These are phyloP conservation scores for Tagetes patula DNA, from an alignment of 129 eudicot genomes.

Conservation along the genomic window DNA sequence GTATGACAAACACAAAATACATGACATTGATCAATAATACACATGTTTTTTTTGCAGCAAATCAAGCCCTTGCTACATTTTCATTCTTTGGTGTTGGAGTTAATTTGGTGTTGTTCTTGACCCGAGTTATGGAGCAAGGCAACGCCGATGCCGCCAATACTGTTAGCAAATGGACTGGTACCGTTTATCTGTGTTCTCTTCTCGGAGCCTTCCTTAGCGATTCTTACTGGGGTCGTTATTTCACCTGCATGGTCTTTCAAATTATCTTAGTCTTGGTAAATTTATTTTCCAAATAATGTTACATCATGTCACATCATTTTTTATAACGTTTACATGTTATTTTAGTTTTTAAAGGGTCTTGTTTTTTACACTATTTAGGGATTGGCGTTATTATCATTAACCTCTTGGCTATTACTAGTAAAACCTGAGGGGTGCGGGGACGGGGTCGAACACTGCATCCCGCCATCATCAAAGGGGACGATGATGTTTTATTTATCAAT, in stretches of 20 bases:
- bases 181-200: conserved; percentile 79
- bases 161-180: conserved; percentile 95
- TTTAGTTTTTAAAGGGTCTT: no score
- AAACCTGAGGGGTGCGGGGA: conserved; percentile 79
- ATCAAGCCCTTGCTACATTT: conserved; percentile 87
- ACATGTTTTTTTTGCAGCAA: conserved; percentile 41
- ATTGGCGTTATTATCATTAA: conserved; percentile 49
- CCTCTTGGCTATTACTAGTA: conserved; percentile 71
- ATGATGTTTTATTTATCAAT: conserved; percentile 60
- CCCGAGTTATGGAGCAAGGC: conserved; percentile 75
- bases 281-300: no score
- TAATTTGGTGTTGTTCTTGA: conserved; percentile 80
- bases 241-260: conserved; percentile 80
- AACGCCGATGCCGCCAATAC: conserved; percentile 84
- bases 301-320: no score
- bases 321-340: no score
- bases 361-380: conserved; percentile 43
- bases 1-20: no score
- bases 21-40: no score
- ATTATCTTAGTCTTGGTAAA: conserved; percentile 60
- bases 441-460: conserved; percentile 44
- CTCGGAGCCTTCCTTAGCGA: conserved; percentile 90
- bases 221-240: conserved; percentile 85
- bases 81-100: conserved; percentile 94
- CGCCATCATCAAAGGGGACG: conserved; percentile 36